These are phyloP conservation scores for Arthrobotrys musiformis DNA, from an alignment of 2,329 filamentous ascomycete species.

Conservation along the genomic window DNA sequence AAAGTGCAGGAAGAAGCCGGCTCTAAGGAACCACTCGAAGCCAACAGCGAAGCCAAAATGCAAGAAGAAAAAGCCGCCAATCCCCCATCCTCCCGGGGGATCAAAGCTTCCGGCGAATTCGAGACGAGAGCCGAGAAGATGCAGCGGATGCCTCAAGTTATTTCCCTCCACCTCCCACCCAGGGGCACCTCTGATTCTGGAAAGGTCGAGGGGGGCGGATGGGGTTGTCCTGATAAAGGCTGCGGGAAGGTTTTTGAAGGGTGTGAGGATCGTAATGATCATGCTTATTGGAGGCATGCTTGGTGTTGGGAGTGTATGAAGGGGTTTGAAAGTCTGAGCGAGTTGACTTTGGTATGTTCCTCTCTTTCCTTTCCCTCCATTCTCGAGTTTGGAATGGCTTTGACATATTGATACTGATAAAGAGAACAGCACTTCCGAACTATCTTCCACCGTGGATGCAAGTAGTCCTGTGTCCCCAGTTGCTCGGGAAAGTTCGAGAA, in stretches of 20 bases:
- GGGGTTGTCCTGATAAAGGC: slow-evolving; percentile 15
- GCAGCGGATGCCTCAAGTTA: slow-evolving; percentile 10
- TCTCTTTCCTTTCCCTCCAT: neutral
- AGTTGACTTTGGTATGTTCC: slow-evolving; percentile 9
- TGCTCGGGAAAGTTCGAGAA: slow-evolving; percentile 32
- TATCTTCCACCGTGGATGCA: slow-evolving; percentile 27
- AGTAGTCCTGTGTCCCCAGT: slow-evolving; percentile 37
- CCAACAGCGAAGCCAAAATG: neutral
- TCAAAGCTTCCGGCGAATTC: neutral
- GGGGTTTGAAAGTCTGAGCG: neutral
- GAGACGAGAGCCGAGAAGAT: slow-evolving; percentile 32
- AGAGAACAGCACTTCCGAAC: slow-evolving; percentile 27
- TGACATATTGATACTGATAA: too few relatives aligned
- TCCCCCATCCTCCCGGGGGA: too few relatives aligned
- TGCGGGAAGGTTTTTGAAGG: slow-evolving; percentile 12
- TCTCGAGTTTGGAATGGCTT: too few relatives aligned
- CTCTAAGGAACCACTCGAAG: neutral
- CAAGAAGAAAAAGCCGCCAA: too few relatives aligned
- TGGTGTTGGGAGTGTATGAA: slow-evolving; percentile 37
- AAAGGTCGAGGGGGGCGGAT: neutral
- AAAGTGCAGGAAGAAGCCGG: neutral
- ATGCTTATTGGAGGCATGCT: slow-evolving; percentile 38
- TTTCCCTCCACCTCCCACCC: neutral
- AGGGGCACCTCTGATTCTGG: neutral
- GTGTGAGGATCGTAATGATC: slow-evolving; percentile 34